phyloP scores from a whole-genome alignment of 352 stramenopile species.

The Phytophthora sansomeana region DNA sequence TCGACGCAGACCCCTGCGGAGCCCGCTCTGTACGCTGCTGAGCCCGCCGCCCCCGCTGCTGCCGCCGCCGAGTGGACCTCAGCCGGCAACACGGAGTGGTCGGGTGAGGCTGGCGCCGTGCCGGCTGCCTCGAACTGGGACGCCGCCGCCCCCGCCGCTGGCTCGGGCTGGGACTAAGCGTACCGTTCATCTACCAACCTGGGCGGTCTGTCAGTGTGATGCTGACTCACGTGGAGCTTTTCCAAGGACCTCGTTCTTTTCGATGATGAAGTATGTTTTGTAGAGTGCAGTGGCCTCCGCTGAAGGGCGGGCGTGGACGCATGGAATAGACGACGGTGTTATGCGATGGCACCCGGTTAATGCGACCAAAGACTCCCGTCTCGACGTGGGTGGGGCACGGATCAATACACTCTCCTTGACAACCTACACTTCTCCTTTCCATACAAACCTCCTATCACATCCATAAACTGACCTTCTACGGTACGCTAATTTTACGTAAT shows the following conservation, averaged over 20 bases:
- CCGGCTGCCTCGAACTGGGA: constrained; percentile 62
- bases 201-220: constrained; percentile 28
- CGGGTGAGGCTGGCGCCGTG: constrained; percentile 65
- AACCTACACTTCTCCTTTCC: neutral
- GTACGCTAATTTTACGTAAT: constrained; percentile 12
- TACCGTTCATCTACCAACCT: constrained; percentile 7
- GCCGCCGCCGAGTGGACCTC: constrained; percentile 75
- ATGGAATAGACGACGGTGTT: constrained; percentile 95
- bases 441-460: constrained; percentile 9
- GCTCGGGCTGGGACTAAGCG: constrained; percentile 86
- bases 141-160: constrained; percentile 52
- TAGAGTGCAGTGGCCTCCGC: constrained; percentile 15
- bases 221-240: constrained; percentile 2
- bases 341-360: constrained; percentile 94
- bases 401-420: constrained; percentile 38
- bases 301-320: constrained; percentile 49
- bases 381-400: constrained; percentile 8
- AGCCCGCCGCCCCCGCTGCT: constrained; percentile 57
- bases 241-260: constrained; percentile 41
- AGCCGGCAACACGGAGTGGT: constrained; percentile 77
- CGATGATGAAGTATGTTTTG: constrained; percentile 30
- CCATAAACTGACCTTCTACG: neutral
- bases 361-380: constrained; percentile 65
- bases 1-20: constrained; percentile 59
- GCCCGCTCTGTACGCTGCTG: constrained; percentile 60